phyloP scores from a whole-genome alignment of 1,284 basidiomycete genomes.

The Puccinia sorghi region DNA sequence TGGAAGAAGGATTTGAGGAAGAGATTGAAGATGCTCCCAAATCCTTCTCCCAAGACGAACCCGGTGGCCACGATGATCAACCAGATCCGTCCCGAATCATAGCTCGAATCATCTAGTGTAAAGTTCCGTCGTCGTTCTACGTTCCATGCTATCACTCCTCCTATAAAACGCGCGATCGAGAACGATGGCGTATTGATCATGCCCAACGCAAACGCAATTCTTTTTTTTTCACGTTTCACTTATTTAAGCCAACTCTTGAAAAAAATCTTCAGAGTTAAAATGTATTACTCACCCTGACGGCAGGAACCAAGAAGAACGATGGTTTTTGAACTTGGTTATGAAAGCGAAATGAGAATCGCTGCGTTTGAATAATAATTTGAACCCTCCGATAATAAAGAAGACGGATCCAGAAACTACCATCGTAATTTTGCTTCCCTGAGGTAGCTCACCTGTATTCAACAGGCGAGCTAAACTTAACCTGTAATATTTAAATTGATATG shows the following conservation, averaged over 20 bases:
- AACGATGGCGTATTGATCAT: conserved; percentile 96
- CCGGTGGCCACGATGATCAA: conserved; percentile 88
- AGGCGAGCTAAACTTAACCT: conserved; percentile 89
- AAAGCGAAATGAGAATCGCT: conserved; percentile 1
- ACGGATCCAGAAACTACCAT: conserved; percentile 76
- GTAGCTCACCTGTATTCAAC: conserved; percentile 76
- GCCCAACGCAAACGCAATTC: conserved; percentile 63
- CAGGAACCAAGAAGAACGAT: conserved; percentile 66
- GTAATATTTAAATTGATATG: conserved; percentile 54
- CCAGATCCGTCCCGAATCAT: conserved; percentile 61
- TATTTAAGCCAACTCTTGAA: conserved; percentile 58
- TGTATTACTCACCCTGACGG: conserved; percentile 73
- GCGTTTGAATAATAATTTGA: conserved; percentile 65
- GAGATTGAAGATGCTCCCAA: conserved; percentile 79
- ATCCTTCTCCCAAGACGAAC: conserved; percentile 89
- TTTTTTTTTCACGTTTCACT: conserved; percentile 47
- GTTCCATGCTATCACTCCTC: conserved; percentile 78
- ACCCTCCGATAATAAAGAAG: conserved; percentile 68
- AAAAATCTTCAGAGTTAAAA: neutral
- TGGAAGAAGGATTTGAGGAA: conserved; percentile 73
- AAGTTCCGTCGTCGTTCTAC: conserved; percentile 60
- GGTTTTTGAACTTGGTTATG: conserved; percentile 9
- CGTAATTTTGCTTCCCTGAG: conserved; percentile 72
- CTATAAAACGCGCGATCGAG: conserved; percentile 83
- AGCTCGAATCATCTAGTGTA: conserved; percentile 59